Conservation (phyloP, 441 rosid genomes). For the Biscutella auriculata region DNA sequence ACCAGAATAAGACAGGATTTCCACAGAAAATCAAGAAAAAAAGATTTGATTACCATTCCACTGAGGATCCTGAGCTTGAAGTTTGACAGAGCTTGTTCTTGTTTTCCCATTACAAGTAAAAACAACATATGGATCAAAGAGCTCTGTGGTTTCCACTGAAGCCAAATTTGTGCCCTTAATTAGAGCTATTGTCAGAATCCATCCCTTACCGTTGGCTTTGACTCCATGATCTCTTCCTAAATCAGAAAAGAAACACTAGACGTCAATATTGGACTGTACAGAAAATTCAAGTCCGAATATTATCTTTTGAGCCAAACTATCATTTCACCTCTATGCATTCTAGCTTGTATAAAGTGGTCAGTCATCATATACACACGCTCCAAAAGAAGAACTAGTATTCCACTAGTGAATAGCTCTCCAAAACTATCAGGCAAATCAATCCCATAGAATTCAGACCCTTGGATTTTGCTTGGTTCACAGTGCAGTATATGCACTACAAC, state of each 20-base stretch:
- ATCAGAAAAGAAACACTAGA: background rate
- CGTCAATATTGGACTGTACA: background rate
- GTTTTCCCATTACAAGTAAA: slow-evolving; percentile 76
- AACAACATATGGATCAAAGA: slow-evolving; percentile 67
- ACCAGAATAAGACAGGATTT: too few species aligned
- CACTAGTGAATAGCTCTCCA: slow-evolving; percentile 57
- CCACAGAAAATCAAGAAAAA: too few species aligned
- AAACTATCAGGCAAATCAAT: slow-evolving; percentile 84
- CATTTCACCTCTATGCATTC: slow-evolving; percentile 44
- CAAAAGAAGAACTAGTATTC: slow-evolving; percentile 45
- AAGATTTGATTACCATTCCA: slow-evolving; percentile 58
- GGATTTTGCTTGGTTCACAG: slow-evolving; percentile 36
- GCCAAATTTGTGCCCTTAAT: slow-evolving; percentile 60
- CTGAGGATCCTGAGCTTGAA: slow-evolving; percentile 61
- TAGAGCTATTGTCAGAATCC: slow-evolving; percentile 81
- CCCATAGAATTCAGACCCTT: slow-evolving; percentile 61
- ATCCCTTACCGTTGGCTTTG: slow-evolving; percentile 64
- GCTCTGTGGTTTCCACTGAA: slow-evolving; percentile 38
- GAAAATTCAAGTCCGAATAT: background rate
- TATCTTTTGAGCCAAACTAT: background rate
- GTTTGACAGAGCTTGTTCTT: slow-evolving; percentile 76
- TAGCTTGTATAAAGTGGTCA: slow-evolving; percentile 55
- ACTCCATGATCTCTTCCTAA: slow-evolving; percentile 59
- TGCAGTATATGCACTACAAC: slow-evolving; percentile 45
- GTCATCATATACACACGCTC: slow-evolving; percentile 54